Evolutionary conservation across 306 rosid species (phyloP), one percentile per base, ranked within the genome.

Genomic region (Cucurbita ficifolia): DNA sequence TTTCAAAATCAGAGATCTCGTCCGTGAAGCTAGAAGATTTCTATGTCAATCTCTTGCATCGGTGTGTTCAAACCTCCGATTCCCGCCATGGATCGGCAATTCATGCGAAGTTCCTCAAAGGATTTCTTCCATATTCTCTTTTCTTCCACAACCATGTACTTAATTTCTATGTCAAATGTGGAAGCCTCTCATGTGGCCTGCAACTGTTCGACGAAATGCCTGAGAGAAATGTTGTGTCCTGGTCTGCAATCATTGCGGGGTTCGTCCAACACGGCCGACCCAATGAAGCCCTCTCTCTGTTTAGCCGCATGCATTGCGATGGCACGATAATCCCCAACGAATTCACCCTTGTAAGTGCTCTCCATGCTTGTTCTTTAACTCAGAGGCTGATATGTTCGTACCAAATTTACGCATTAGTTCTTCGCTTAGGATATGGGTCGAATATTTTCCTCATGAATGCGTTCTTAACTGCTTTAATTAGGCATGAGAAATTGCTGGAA

Each of bases 151-250:
- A 90, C 76, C 90, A 90, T 78, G 64, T 86, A 56, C 86, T 90
- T 8, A 86, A 81, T 50, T 55, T 88, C 82, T 90, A 88, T 35
- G 79, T 79, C 1, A 86, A 83, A 82, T 75, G 81, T 12, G 87
- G 87, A 8, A 80, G 84, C 70, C 82, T 85, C 67, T 22, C 5
- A 46, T 77, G 74, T 9, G 96, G 77, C 16, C 90, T 83, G 81
- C 76, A 82, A 73, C 29, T 90, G 92, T 90, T 90, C 68, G 94
- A 90, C 8, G 94, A 86, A 88, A 87, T 90, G 90, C 86, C 88
- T 4, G 64, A 78, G 0, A 86, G 74, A 73, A 88, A 90, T 63
- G 96, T 86, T 2, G 94, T 90, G 50, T 90, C 94, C 3, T 90
- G 90, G 94, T 88, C 94, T n/a, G 81, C 84, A 16, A 76, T 79